phyloP scores from a whole-genome alignment of 129 eudicot genomes.

The Mikania micrantha region DNA sequence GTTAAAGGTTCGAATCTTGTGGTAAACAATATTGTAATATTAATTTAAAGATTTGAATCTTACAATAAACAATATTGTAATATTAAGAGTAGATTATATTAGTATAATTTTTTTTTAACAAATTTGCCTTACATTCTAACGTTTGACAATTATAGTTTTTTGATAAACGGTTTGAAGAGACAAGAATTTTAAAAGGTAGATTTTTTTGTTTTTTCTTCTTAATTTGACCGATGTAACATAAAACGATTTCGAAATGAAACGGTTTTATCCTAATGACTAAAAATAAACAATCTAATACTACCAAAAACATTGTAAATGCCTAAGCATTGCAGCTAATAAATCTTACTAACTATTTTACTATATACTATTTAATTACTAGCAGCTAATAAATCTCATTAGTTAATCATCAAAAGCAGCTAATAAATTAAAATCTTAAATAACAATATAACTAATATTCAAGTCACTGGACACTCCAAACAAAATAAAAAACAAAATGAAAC shows the following conservation, averaged over 20 bases:
- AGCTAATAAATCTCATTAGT: background rate
- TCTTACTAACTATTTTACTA: slow-evolving; percentile 1
- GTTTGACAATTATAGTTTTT: background rate
- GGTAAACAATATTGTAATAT: no score
- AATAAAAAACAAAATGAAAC: slow-evolving; percentile 28
- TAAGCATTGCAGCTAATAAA: slow-evolving; percentile 25
- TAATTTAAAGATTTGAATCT: no score
- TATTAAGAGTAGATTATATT: no score
- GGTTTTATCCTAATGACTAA: background rate
- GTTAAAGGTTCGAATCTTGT: no score
- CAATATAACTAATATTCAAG: background rate
- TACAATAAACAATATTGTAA: no score
- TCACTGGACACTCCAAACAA: slow-evolving; percentile 6
- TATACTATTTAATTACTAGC: background rate
- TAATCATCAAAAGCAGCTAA: slow-evolving; percentile 18
- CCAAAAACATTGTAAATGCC: slow-evolving; percentile 32
- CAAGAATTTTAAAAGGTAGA: slow-evolving; percentile 5
- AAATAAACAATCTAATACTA: slow-evolving; percentile 13
- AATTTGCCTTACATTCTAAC: background rate
- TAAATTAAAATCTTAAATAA: background rate
- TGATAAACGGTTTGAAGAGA: slow-evolving; percentile 11
- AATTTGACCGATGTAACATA: slow-evolving; percentile 8
- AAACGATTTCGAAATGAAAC: slow-evolving; percentile 2
- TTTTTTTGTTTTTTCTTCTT: background rate
- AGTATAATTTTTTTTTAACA: no score